Conservation (phyloP, 1,284 basidiomycete genomes). For the Malassezia restricta region DNA sequence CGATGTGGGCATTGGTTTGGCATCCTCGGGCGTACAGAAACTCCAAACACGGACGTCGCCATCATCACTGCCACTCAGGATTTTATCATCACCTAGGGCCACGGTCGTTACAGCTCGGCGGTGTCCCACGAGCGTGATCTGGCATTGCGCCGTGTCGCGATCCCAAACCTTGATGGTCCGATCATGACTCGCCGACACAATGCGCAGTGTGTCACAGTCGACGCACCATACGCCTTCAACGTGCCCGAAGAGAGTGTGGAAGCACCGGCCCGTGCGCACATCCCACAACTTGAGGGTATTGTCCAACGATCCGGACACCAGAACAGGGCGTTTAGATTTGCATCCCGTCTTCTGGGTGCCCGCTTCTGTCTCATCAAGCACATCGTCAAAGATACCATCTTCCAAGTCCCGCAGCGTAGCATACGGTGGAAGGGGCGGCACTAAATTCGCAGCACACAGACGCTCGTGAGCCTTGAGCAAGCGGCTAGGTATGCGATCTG, state of each 20-base stretch:
- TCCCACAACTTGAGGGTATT: constrained; percentile 97
- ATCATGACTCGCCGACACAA: constrained; percentile 85
- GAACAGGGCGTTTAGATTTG: constrained; percentile 50
- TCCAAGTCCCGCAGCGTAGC: constrained; percentile 41
- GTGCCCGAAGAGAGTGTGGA: constrained; percentile 82
- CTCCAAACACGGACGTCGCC: constrained; percentile 53
- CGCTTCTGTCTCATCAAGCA: not conserved
- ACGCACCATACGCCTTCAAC: constrained; percentile 89
- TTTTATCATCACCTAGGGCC: constrained; percentile 82
- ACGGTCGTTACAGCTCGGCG: constrained; percentile 84
- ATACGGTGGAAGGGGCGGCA: constrained; percentile 29
- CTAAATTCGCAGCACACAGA: constrained; percentile 31
- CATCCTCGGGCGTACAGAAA: constrained; percentile 17
- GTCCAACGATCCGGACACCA: constrained; percentile 82
- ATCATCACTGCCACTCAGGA: constrained; percentile 86
- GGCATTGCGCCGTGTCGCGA: constrained; percentile 73
- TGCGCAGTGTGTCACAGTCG: constrained; percentile 76
- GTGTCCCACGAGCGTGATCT: constrained; percentile 83
- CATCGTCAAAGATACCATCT: constrained; percentile 13
- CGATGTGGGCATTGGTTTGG: not conserved
- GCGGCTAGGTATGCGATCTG: constrained; percentile 27
- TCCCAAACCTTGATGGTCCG: constrained; percentile 84
- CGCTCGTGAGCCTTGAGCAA: constrained; percentile 31
- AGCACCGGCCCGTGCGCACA: constrained; percentile 67
- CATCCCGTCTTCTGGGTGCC: not conserved